These are phyloP conservation scores for Baorangia bicolor DNA, from an alignment of 768 basidiomycete genomes.

Conservation along the genomic window DNA sequence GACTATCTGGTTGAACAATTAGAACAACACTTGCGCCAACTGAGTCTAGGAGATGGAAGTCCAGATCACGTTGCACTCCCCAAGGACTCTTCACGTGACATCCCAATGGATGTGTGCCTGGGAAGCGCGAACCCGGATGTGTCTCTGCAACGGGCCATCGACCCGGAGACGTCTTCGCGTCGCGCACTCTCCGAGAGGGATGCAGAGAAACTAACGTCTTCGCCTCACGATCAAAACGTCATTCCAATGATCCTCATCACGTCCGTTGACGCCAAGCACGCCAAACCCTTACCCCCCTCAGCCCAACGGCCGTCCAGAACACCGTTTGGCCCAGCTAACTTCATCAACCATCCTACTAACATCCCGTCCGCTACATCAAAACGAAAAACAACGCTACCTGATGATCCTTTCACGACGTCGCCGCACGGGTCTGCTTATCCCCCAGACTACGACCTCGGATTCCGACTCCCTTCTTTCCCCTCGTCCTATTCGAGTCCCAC, in stretches of 20 bases:
- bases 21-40: conserved; percentile 19
- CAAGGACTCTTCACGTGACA: not conserved
- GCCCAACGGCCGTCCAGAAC: conserved; percentile 6
- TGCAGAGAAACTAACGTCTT: not conserved
- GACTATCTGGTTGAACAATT: conserved; percentile 23
- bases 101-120: conserved; percentile 3
- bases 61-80: not conserved
- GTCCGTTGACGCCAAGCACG: conserved; percentile 25
- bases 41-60: conserved; percentile 17
- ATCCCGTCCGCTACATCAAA: not conserved
- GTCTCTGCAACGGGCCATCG: not conserved
- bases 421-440: not conserved
- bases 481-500: not conserved
- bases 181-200: not conserved
- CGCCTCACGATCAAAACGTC: not conserved
- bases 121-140: not conserved
- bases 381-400: not conserved
- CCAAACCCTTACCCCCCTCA: conserved; percentile 20
- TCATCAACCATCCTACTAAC: conserved; percentile 9
- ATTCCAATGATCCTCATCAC: conserved; percentile 27
- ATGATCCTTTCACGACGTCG: conserved; percentile 20
- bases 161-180: not conserved
- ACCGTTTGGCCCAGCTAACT: conserved; percentile 14
- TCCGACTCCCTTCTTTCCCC: conserved; percentile 17
- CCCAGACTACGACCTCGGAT: conserved; percentile 1